Conservation (phyloP, 352 stramenopile species). For the Phytophthora podocarpi region DNA sequence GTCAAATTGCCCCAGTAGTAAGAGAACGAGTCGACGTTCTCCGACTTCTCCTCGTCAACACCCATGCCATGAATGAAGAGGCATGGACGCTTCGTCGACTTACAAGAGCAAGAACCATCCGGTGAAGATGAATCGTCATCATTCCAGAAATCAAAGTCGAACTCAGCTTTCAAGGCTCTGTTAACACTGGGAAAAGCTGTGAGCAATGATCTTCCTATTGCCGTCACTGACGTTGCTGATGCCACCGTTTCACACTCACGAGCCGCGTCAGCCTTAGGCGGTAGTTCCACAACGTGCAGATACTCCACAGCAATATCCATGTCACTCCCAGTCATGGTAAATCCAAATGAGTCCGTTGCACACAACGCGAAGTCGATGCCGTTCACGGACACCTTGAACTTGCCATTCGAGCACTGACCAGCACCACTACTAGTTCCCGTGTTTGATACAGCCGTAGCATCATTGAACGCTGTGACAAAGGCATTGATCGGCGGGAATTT, state of each 20-base stretch:
- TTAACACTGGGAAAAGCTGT: no score
- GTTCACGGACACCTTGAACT: slow-evolving; percentile 9
- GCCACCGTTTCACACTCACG: no score
- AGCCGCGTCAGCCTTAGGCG: no score
- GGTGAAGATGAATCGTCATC: neutral
- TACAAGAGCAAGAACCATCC: no score
- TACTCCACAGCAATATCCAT: slow-evolving; percentile 28
- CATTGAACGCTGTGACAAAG: slow-evolving; percentile 16
- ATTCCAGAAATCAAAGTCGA: neutral
- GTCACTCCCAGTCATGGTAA: slow-evolving; percentile 19
- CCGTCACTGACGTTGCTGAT: slow-evolving; percentile 7
- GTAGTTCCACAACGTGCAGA: no score
- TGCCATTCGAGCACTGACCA: no score
- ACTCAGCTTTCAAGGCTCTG: slow-evolving; percentile 5
- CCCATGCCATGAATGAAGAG: slow-evolving; percentile 14
- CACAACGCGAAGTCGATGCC: slow-evolving; percentile 11
- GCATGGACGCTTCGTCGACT: slow-evolving; percentile 4
- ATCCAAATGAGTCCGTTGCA: slow-evolving; percentile 7
- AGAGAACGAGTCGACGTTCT: slow-evolving; percentile 15
- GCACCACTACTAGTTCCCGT: no score
- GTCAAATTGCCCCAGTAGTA: slow-evolving; percentile 45
- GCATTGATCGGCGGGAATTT: slow-evolving; percentile 24
- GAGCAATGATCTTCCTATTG: slow-evolving; percentile 3
- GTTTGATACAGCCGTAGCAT: slow-evolving; percentile 5
- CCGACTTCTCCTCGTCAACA: slow-evolving; percentile 3